Evolutionary conservation across 306 rosid genomes (phyloP).

Genomic region (Quercus dentata): DNA sequence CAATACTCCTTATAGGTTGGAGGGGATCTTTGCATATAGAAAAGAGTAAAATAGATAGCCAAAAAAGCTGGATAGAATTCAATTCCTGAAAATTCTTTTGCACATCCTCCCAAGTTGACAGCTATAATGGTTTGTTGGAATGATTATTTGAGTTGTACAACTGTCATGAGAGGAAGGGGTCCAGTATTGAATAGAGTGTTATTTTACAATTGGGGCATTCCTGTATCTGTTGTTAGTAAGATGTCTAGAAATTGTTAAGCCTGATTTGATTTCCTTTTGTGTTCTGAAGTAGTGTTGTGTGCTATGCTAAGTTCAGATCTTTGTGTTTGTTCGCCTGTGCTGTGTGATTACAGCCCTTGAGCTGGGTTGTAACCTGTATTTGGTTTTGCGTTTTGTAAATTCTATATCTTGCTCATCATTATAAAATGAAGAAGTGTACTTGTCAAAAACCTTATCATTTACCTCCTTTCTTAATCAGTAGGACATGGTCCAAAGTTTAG

Average conservation of each 20-base stretch:
- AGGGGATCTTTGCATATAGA: neutral
- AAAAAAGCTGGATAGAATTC: neutral
- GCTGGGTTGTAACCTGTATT: no score
- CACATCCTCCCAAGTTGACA: neutral
- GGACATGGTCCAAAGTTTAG: neutral
- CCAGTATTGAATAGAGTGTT: no score
- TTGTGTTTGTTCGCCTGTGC: no score
- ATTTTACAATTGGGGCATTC: no score
- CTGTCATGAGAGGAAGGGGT: neutral
- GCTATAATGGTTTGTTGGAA: neutral
- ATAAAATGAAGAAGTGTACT: neutral
- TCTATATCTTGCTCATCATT: no score
- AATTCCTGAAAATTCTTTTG: neutral
- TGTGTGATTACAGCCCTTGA: no score
- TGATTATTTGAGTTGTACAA: neutral
- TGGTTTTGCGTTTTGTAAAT: no score
- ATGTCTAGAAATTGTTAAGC: no score
- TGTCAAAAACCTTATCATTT: neutral
- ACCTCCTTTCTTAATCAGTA: neutral
- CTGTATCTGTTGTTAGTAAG: no score
- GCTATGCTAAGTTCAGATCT: no score
- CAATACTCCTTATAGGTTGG: neutral
- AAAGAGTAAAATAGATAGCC: neutral
- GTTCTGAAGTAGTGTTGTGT: no score
- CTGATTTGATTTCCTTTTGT: no score